Evolutionary conservation across 306 rosid species (phyloP), one percentile per base, ranked within the genome.

Genomic region (Datisca glomerata): DNA sequence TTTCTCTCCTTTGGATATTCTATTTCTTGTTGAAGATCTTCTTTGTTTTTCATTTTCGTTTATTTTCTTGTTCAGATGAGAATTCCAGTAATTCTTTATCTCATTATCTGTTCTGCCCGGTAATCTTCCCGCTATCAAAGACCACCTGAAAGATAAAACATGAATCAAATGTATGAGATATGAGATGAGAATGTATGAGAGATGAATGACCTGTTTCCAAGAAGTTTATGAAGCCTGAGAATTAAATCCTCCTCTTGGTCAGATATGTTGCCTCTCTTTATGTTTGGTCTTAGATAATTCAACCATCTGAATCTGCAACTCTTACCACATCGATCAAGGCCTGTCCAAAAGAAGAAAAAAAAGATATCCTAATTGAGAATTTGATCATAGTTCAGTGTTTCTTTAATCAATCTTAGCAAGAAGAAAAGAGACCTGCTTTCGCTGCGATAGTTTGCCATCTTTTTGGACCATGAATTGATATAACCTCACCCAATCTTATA

Each of bases 61-160:
- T 42, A 76, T 44, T 60, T 68, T 76, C 64, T 68, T 76, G 69
- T 76, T 64, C 80, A 76, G 72, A 64, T 71, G 80, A 65, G 85
- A 76, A 45, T 68, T 78, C 86, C 86, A 78, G 50, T 78, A 73
- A 43, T 78, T 78, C 51, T 78, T 78, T 24, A 78, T 78, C 70
- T 78, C 86, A 58, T 78, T 78, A 43, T 78, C 86, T 33, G 86
- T 78, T 56, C 81, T 53, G 5, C 86, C 86, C 0, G 86, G 86
- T 43, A 78, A 54, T 49, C 81, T 53, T 37, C 86, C 86, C 2
- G 86, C 86, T 18, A 78, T 78, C 62, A 78, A 67, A 12, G 86
- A 63, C 86, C 86, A 78, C 78, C 86, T 78, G 14, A 37, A 18
- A 37, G 7, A 46, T 22, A n/a, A 6, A 8, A 17, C 15, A 8